Percentiles rank a stretch among this genome's conserved stretches.
Evolutionary conservation across 805 yeast species (phyloP).

Genomic region (Saccharomycopsis malanga): DNA sequence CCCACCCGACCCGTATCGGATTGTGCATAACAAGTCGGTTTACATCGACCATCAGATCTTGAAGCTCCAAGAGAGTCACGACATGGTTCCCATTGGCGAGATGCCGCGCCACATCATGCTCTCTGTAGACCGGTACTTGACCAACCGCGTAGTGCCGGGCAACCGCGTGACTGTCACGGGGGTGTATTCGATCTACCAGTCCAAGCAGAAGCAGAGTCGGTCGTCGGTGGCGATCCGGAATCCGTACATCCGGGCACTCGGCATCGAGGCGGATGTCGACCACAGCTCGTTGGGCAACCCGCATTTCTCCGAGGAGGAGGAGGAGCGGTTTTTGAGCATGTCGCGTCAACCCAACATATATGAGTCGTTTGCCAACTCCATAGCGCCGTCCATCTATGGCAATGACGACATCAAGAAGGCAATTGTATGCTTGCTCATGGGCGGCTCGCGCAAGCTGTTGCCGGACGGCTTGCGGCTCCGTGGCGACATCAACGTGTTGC

Average conservation of each 20-base stretch:
- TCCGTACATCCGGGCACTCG: slow-evolving; percentile 83
- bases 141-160: slow-evolving; percentile 92
- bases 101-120: slow-evolving; percentile 91
- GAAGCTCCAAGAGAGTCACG: slow-evolving; percentile 95
- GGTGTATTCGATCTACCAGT: slow-evolving; percentile 83
- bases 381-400: slow-evolving; percentile 97
- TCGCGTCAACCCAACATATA: slow-evolving; percentile 81
- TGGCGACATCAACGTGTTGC: slow-evolving; percentile 91
- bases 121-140: slow-evolving; percentile 81
- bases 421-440: slow-evolving; percentile 83
- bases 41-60: slow-evolving; percentile 93
- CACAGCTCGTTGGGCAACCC: slow-evolving; percentile 53
- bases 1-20: slow-evolving; percentile 87
- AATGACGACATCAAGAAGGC: slow-evolving; percentile 89
- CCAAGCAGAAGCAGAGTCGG: slow-evolving; percentile 50
- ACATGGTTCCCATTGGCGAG: slow-evolving; percentile 98
- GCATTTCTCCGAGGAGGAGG: slow-evolving; percentile 85
- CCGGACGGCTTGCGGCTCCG: slow-evolving; percentile 96
- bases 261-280: slow-evolving; percentile 79
- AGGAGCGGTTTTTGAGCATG: slow-evolving; percentile 76
- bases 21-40: slow-evolving; percentile 88
- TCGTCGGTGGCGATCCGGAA: slow-evolving; percentile 79
- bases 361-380: slow-evolving; percentile 76
- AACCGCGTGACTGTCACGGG: slow-evolving; percentile 89
- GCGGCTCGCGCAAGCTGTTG: slow-evolving; percentile 85